Evolutionary conservation across 139 green algal species (phyloP).

Genomic region (Auxenochlorella pyrenoidosa): DNA sequence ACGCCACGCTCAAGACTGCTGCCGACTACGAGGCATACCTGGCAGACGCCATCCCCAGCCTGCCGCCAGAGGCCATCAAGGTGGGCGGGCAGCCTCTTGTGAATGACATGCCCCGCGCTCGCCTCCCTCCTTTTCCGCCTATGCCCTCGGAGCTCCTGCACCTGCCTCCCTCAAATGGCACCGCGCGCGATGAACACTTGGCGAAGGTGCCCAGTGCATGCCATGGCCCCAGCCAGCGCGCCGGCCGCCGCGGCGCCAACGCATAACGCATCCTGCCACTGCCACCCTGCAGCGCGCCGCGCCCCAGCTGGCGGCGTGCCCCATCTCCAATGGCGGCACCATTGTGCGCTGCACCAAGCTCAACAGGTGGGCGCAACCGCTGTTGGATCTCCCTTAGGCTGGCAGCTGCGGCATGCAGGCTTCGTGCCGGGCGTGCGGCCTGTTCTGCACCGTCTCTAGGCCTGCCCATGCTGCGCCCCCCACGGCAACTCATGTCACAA

Average conservation of each 20-base stretch:
- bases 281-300: neutral
- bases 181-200: too few relatives aligned
- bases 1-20: conserved; percentile 36
- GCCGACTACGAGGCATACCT: conserved; percentile 61
- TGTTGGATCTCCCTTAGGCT: neutral
- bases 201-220: too few relatives aligned
- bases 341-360: conserved; percentile 55
- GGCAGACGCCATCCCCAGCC: conserved; percentile 37
- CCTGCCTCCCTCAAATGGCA: too few relatives aligned
- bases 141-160: too few relatives aligned
- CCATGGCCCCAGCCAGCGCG: too few relatives aligned
- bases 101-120: too few relatives aligned
- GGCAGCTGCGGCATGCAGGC: neutral
- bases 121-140: too few relatives aligned
- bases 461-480: neutral
- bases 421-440: too few relatives aligned
- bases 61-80: conserved; percentile 54
- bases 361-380: neutral
- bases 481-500: neutral
- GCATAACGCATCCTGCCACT: neutral
- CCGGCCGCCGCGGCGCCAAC: neutral
- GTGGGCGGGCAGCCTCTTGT: conserved; percentile 18
- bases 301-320: neutral
- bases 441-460: too few relatives aligned
- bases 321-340: neutral